Evolutionary conservation across 2,329 filamentous ascomycete genomes (phyloP).

Genomic region (Neodidymelliopsis sp.): DNA sequence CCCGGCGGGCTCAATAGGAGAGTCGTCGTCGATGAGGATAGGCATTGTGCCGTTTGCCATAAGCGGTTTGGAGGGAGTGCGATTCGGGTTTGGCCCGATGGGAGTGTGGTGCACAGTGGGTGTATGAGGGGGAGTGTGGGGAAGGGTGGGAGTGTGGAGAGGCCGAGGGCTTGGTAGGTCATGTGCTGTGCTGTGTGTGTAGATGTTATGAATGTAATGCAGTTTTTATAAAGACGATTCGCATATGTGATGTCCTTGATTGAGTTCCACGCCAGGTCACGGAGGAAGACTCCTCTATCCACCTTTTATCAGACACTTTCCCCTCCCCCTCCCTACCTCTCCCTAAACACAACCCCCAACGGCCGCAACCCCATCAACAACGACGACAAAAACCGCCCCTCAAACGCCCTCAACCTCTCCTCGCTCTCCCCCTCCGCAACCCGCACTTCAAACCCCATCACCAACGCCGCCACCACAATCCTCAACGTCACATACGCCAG

Average conservation of each 20-base stretch:
- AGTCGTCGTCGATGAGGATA: conserved; percentile 85
- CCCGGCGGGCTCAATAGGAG: conserved; percentile 66
- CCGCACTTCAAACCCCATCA: conserved; percentile 22
- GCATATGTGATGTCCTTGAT: too few species aligned
- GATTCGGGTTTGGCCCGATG: conserved; percentile 84
- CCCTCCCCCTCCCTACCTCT: too few species aligned
- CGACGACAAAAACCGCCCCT: background rate
- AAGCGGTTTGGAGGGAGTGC: conserved; percentile 92
- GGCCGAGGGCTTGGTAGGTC: conserved; percentile 12
- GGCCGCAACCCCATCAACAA: too few species aligned
- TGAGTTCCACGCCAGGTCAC: too few species aligned
- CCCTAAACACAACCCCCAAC: too few species aligned
- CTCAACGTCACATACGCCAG: conserved; percentile 26
- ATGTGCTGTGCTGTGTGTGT: too few species aligned
- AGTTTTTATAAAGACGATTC: too few species aligned
- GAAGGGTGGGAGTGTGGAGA: conserved; percentile 16
- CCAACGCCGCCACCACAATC: conserved; percentile 21
- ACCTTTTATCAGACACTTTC: too few species aligned
- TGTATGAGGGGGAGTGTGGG: conserved; percentile 51
- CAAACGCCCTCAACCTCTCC: background rate
- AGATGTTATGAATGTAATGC: too few species aligned
- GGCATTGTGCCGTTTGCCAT: conserved; percentile 90
- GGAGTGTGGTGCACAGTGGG: conserved; percentile 59
- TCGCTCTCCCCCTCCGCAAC: conserved; percentile 15
- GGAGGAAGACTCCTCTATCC: too few species aligned